A percentile compares a stretch with the other conserved stretches of the same genome.
phyloP scores from a whole-genome alignment of 345 rosid species.

The Heritiera littoralis region DNA sequence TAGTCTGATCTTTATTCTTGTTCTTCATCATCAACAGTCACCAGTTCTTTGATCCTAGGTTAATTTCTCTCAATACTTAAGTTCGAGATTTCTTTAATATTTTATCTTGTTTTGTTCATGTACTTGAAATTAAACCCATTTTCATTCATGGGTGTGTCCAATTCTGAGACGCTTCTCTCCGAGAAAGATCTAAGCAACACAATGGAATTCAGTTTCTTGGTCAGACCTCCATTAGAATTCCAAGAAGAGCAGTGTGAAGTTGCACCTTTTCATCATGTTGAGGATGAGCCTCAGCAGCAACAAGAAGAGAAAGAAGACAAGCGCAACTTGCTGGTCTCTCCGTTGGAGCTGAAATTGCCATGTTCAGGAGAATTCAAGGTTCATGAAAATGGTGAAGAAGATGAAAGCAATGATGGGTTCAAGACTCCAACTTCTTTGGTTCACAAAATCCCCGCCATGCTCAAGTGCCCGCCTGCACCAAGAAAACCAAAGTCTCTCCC shows the following conservation, averaged over 20 bases:
- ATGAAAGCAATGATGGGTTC: constrained; percentile 34
- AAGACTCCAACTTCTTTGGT: constrained; percentile 65
- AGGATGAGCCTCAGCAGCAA: constrained; percentile 7
- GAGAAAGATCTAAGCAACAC: constrained; percentile 42
- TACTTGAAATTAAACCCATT: constrained; percentile 26
- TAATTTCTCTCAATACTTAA: neutral
- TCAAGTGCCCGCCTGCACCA: constrained; percentile 66
- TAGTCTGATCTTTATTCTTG: neutral
- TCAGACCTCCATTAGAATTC: constrained; percentile 36
- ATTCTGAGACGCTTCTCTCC: constrained; percentile 42
- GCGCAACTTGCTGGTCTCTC: constrained; percentile 25
- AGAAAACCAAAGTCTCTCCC: constrained; percentile 59
- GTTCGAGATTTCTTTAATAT: neutral
- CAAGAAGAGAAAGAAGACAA: constrained; percentile 27
- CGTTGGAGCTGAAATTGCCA: constrained; percentile 42
- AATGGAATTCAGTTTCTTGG: constrained; percentile 46
- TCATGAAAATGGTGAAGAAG: constrained; percentile 26
- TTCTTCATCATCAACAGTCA: no score
- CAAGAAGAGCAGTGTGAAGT: constrained; percentile 31
- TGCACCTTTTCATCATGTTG: constrained; percentile 29
- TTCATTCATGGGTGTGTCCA: constrained; percentile 38
- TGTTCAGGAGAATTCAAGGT: constrained; percentile 31
- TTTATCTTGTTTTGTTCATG: constrained; percentile 15
- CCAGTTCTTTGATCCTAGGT: neutral
- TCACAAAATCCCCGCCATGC: constrained; percentile 37